Evolutionary conservation across 257 asterid genomes (phyloP), one percentile per base, ranked within the genome.

Genomic region (Plectranthus barbatus): DNA sequence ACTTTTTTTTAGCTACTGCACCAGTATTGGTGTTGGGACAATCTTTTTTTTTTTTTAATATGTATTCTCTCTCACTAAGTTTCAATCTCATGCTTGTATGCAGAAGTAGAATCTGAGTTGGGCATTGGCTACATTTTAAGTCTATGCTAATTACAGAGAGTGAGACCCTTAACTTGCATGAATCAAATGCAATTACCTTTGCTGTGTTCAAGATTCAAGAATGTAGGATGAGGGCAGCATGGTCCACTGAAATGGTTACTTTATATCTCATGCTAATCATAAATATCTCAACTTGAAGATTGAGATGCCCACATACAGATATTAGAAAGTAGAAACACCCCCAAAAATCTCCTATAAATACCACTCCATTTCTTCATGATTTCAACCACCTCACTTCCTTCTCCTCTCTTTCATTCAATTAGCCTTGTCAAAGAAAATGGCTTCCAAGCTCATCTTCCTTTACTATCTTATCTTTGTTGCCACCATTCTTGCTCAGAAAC

Each of bases 281-380:
- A 40, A 52, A 37, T 18, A 26, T 26, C 2, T 26, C 31, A 2
- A 26, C 31, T 26, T 26, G 31, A 26, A 26, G 31, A 26, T 26
- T 2, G 31, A 26, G 31, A 26, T 26, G 31, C 31, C 2, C 31
- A 26, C 3, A 26, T n/a, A n/a, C n/a, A n/a, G n/a, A n/a, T n/a
- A n/a, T n/a, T n/a, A n/a, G n/a, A n/a, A n/a, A n/a, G n/a, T n/a
- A n/a, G n/a, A n/a, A n/a, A n/a, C n/a, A 29, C 52, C 64, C 26
- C 26, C 14, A 26, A 15, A 56, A 36, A 56, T 1, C 21, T 50
- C 67, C 86, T 80, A 75, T 80, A 83, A 68, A 80, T 83, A 64
- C 60, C 59, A 49, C 56, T 54, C 29, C 11, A 65, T 53, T 61
- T 60, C 78, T 72, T 51, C 77, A 64, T 69, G 62, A 26, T 56